Base-by-base conservation (phyloP, 2,329 filamentous ascomycete genomes). In the Pestalotiopsis sp. region DNA sequence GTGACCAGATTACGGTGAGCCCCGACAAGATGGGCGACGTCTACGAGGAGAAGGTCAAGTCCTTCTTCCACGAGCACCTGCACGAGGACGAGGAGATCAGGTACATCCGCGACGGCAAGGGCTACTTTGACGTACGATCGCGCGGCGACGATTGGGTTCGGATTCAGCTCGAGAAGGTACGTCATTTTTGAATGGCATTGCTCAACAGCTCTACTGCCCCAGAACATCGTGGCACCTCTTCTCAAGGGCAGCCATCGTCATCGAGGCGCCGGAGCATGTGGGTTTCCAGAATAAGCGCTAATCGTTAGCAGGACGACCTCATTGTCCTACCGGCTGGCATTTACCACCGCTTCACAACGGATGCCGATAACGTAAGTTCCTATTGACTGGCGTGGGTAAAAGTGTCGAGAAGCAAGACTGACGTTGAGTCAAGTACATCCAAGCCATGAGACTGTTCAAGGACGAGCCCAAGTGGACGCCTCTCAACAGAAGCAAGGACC, bases 81-180 rank as follows among this genome's bases (percentile, higher is more conserved):
- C 96, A 99, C 79, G 96, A 99, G 84, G 96, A 99, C 75, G 96
- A 99, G 84, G 96, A 99, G 86, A 99, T 99, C 73, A 87, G 96
- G 62, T 99, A 98, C 77, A 95, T 99, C 73, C 86, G 94, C 39
- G 95, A 92, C 70, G 96, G 96, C 0, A 88, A 89, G 67, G 96
- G 96, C 0, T 99, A 92, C 81, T 99, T 99, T 78, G 96, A 99
- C 81, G 95, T 99, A 3, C 86, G 96, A 63, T 91, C 90, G 76
- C 85, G 92, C 80, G 89, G 88, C 23, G 95, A 98, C 77, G 90
- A 92, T 73, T 99, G 96, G 96, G 89, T 99, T 69, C 86, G 96
- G 69, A 94, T 99, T 71, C 84, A 86, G 76, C 83, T 99, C 68
- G 92, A 92, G 80, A 96, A 96, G 85, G 87, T 90, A 67, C 67